phyloP scores from a whole-genome alignment of 2,329 filamentous ascomycete genomes.

The Phialophora verrucosa region DNA sequence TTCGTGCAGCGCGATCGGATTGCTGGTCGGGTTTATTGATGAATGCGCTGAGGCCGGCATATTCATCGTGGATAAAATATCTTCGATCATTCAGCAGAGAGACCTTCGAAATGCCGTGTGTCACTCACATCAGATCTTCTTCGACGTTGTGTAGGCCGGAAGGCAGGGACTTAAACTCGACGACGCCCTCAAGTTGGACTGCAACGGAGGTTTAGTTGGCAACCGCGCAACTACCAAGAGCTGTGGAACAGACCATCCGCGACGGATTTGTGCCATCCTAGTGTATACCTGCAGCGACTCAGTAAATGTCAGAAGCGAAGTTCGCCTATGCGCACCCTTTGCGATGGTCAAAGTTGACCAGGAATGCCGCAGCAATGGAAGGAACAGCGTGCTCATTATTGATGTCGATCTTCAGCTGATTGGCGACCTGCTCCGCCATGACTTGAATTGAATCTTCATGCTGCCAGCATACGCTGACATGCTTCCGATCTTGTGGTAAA shows the following conservation, averaged over 20 bases:
- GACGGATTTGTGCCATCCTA: slow-evolving; percentile 81
- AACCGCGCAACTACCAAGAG: slow-evolving; percentile 6
- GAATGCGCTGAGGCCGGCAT: slow-evolving; percentile 91
- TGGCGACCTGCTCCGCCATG: slow-evolving; percentile 18
- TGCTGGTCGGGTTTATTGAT: slow-evolving; percentile 81
- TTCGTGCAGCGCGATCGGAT: slow-evolving; percentile 81
- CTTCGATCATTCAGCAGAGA: slow-evolving; percentile 50
- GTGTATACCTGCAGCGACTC: slow-evolving; percentile 67
- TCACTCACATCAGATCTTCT: slow-evolving; percentile 72
- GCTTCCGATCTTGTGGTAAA: background rate
- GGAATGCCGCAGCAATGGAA: slow-evolving; percentile 76
- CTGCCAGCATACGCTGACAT: slow-evolving; percentile 10
- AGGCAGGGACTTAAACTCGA: slow-evolving; percentile 95
- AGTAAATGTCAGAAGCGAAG: slow-evolving; percentile 12
- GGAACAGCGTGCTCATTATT: slow-evolving; percentile 40
- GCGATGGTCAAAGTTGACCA: slow-evolving; percentile 91
- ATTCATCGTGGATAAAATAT: slow-evolving; percentile 86
- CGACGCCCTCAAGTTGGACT: slow-evolving; percentile 76
- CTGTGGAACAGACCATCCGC: slow-evolving; percentile 58
- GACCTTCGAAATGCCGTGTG: background rate
- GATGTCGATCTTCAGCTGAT: slow-evolving; percentile 29
- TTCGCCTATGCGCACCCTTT: slow-evolving; percentile 67
- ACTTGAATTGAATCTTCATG: slow-evolving; percentile 7
- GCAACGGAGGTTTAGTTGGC: slow-evolving; percentile 23
- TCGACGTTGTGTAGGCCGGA: slow-evolving; percentile 89